Evolutionary conservation across 768 basidiomycete genomes (phyloP), one percentile per base, ranked within the genome.

Genomic region (Sporobolomyces pararoseus): DNA sequence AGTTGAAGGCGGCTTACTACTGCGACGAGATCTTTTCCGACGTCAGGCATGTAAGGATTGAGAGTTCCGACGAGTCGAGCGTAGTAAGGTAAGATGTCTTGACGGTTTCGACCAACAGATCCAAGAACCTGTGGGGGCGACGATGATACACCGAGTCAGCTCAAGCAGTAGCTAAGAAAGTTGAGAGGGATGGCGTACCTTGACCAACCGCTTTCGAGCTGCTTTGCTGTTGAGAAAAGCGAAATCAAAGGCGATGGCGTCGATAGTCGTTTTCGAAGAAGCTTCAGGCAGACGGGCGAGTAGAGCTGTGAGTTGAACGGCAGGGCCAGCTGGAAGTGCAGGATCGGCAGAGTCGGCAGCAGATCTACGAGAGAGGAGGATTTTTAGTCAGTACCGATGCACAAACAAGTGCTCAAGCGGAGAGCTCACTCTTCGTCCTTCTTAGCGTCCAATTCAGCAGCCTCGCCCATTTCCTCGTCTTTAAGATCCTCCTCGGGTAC

Each of bases 161-260:
- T 12, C 13, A 13, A 47, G 13, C 46, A 47, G 21, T 50, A 62
- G 74, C 6, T 29, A 67, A n/a, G 31, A n/a, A 29, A 46, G n/a
- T 35, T 3, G 21, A 65, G 71, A 31, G 55, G 19, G 42, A 70
- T 34, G 71, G n/a, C n/a, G n/a, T n/a, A 93, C 94, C 85, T 87
- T 93, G 73, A 91, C 83, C 47, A 97, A 84, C 65, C 96, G 82
- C 79, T 95, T 98, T 75, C 96, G 83, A 17, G 94, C 91, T 27
- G 95, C 92, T 79, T 98, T 98, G 50, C 92, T 94, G 78, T 98
- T 99, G 66, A 99, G 82, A 77, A 94, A 91, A 0, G 92, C 91
- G 79, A 99, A 99, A 71, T 99, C 95, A 46, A 97, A 86, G 0
- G 93, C 93, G 34, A 89, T 88, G 80, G 95, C 91, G 78, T 99